phyloP scores from a whole-genome alignment of 192 early-diverging fungal species.

The Coemansia pectinata region DNA sequence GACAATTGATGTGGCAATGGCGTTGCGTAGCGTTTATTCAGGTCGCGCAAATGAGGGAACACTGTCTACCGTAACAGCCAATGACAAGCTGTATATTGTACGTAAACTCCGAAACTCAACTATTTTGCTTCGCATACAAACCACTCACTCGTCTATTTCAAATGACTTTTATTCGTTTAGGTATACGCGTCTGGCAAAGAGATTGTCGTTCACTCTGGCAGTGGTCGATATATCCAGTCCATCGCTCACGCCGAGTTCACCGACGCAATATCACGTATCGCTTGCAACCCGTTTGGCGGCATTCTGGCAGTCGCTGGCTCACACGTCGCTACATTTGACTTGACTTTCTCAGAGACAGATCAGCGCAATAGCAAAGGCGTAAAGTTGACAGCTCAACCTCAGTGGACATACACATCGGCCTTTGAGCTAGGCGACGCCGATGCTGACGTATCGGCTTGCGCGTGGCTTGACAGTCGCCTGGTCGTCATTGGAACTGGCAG shows the following conservation, averaged over 20 bases:
- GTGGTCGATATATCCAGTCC: slow-evolving; percentile 29
- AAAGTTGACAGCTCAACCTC: neutral
- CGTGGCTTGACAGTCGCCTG: slow-evolving; percentile 20
- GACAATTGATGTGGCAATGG: slow-evolving; percentile 24
- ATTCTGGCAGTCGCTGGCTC: slow-evolving; percentile 26
- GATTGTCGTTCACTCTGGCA: slow-evolving; percentile 29
- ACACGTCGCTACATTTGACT: slow-evolving; percentile 12
- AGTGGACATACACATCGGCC: slow-evolving; percentile 18
- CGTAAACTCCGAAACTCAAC: slow-evolving; percentile 7
- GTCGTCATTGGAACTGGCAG: slow-evolving; percentile 13
- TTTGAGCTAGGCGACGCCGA: neutral
- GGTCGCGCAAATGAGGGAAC: slow-evolving; percentile 51
- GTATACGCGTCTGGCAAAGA: slow-evolving; percentile 47
- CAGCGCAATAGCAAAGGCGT: neutral
- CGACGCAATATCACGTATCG: slow-evolving; percentile 15
- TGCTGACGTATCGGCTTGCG: slow-evolving; percentile 3
- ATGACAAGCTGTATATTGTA: slow-evolving; percentile 42
- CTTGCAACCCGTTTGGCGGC: slow-evolving; percentile 11
- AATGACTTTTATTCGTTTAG: slow-evolving; percentile 12
- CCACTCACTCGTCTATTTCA: neutral
- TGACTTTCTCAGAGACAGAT: neutral
- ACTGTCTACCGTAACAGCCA: neutral
- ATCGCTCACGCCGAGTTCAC: slow-evolving; percentile 19
- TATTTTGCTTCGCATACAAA: neutral
- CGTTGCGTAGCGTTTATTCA: slow-evolving; percentile 37